These are phyloP conservation scores for Phialocephala subalpina DNA, from an alignment of 2,329 filamentous ascomycete species.

Conservation along the genomic window DNA sequence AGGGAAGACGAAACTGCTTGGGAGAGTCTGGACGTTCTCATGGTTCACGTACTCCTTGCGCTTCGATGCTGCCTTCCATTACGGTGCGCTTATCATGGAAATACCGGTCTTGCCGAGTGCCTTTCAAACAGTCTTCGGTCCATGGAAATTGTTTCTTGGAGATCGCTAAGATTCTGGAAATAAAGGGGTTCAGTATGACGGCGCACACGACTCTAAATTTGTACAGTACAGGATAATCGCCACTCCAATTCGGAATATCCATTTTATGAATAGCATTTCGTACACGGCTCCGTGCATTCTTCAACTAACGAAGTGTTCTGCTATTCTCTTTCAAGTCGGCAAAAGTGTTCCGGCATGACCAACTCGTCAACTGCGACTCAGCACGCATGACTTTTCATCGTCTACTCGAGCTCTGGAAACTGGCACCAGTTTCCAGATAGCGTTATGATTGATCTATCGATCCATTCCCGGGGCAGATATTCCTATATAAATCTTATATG, in stretches of 20 bases:
- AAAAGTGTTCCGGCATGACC: too few species aligned
- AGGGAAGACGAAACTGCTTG: conserved; percentile 22
- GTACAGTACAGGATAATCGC: not conserved
- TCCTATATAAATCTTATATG: too few species aligned
- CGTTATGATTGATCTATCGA: too few species aligned
- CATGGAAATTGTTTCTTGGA: not conserved
- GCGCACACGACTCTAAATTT: not conserved
- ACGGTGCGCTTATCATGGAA: conserved; percentile 11
- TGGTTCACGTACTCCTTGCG: conserved; percentile 29
- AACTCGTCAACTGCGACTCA: not conserved
- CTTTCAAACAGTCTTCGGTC: not conserved
- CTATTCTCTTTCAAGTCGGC: too few species aligned
- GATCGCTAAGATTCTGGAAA: not conserved
- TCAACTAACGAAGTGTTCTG: too few species aligned
- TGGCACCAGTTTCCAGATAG: too few species aligned
- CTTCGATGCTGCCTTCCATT: conserved; percentile 16
- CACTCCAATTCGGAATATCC: not conserved
- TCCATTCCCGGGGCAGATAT: too few species aligned
- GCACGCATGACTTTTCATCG: too few species aligned
- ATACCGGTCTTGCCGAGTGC: conserved; percentile 14
- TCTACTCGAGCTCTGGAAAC: too few species aligned
- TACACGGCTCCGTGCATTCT: not conserved
- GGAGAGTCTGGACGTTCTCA: conserved; percentile 20
- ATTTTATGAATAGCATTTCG: not conserved
- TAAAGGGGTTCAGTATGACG: too few species aligned